Evolutionary conservation across 1,284 basidiomycete genomes (phyloP).

Genomic region (Pseudozyma hubeiensis): DNA sequence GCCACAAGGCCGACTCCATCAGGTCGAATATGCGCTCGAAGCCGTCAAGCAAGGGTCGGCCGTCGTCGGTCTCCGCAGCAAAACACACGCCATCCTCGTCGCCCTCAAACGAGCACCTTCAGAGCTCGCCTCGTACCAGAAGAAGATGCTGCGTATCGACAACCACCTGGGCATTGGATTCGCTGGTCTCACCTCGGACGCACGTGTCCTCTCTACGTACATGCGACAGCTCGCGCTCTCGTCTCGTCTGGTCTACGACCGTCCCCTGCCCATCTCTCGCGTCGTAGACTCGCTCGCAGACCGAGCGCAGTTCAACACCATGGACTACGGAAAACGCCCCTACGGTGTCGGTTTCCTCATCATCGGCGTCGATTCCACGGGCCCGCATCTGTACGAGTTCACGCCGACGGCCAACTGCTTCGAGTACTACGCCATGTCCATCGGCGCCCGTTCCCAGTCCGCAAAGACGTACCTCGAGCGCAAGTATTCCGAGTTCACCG

Average conservation of each 20-base stretch:
- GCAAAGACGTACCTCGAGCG: constrained; percentile 99
- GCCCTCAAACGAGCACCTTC: constrained; percentile 99
- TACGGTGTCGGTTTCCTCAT: constrained; percentile 99
- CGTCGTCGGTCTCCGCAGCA: constrained; percentile 92
- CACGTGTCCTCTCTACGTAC: constrained; percentile 87
- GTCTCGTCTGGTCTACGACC: constrained; percentile 92
- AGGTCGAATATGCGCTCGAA: constrained; percentile 99
- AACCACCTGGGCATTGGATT: constrained; percentile 99
- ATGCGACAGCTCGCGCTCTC: constrained; percentile 99
- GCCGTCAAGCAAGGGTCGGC: constrained; percentile 99
- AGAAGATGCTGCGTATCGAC: constrained; percentile 99
- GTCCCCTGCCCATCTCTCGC: constrained; percentile 91
- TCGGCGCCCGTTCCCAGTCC: constrained; percentile 95
- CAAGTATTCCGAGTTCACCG: constrained; percentile 83
- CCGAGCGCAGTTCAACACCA: constrained; percentile 99
- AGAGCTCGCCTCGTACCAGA: constrained; percentile 97
- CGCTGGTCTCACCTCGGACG: constrained; percentile 96
- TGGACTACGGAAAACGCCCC: constrained; percentile 95
- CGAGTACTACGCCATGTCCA: constrained; percentile 98
- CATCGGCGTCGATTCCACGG: constrained; percentile 91
- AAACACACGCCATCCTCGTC: constrained; percentile 92
- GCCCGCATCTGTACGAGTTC: constrained; percentile 98
- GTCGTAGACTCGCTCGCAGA: constrained; percentile 94
- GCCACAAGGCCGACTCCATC: constrained; percentile 74
- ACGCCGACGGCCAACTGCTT: constrained; percentile 96